Base-by-base conservation (phyloP, 2,329 filamentous ascomycete genomes). In the Ophiostoma ips region DNA sequence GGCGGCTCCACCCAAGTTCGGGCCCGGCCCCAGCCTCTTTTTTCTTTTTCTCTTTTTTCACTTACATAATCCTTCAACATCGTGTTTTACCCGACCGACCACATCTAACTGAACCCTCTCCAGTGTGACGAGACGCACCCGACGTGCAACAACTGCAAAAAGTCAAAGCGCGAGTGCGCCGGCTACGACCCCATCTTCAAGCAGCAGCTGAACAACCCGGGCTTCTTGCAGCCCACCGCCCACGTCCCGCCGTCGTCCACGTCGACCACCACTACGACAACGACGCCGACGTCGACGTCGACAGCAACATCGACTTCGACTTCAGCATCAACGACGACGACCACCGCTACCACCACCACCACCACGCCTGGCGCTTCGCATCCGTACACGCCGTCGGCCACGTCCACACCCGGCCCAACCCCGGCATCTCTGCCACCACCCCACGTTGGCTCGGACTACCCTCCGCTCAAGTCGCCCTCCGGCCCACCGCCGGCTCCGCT, bases 91-190 rank as follows among this genome's bases (percentile, higher is more conserved):
- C n/a, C n/a, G 38, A 33, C 30, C 52, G 30, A 28, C 24, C 24
- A 43, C 24, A n/a, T 24, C 28, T 21, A 43, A 30, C n/a, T n/a
- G n/a, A n/a, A n/a, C n/a, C n/a, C n/a, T n/a, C n/a, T 16, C 8
- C n/a, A 95, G 92, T 98, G 92, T 70, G 92, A 96, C 77, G 92
- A 98, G 73, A 81, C 80, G 54, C 88, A 95, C 66, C 92, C 92
- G 19, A 81, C 83, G 53, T 98, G 92, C 72, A 82, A 87, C 68
- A 87, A 92, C 63, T 92, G 86, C 69, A 82, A 83, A 62, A 92
- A 92, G 66, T 88, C 84, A 58, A 92, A 90, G 68, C 84, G 86
- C 61, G 85, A 90, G 60, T 92, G 86, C 62, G 64, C 88, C 46
- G 86, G 86, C 50, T 92, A 92, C 76, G 86, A 92, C 61, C 85